Percentiles rank a stretch among this genome's conserved stretches.
Conservation (phyloP, 306 rosid genomes). For the Elaeagnus macrophylla region DNA sequence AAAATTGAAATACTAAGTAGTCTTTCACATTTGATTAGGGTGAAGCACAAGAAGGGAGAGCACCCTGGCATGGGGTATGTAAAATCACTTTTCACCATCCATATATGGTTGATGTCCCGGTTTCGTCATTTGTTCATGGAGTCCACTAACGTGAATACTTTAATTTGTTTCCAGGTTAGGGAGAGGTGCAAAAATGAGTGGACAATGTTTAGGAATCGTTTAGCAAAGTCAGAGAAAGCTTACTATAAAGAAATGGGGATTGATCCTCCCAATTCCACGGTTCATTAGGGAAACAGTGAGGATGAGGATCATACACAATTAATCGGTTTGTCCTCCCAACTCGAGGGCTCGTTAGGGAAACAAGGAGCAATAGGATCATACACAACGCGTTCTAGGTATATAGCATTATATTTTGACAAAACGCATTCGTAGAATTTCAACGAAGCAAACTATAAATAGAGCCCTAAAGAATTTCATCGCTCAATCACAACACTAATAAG, state of each 20-base stretch:
- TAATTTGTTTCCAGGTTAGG: constrained; percentile 57
- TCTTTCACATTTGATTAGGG: constrained; percentile 38
- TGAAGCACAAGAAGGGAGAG: constrained; percentile 56
- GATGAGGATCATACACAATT: not conserved
- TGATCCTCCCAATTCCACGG: constrained; percentile 39
- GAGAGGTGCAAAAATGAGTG: constrained; percentile 94
- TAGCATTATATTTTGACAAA: constrained; percentile 19
- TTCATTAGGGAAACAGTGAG: constrained; percentile 26
- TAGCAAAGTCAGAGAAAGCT: constrained; percentile 66
- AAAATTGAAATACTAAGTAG: not conserved
- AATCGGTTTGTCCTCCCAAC: constrained; percentile 22
- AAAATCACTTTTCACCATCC: not conserved
- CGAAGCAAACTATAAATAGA: too few relatives aligned
- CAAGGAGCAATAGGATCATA: constrained; percentile 13
- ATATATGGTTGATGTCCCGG: not conserved
- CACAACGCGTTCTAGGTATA: constrained; percentile 22
- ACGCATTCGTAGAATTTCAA: constrained; percentile 11
- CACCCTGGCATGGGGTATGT: constrained; percentile 88
- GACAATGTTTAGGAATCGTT: constrained; percentile 82
- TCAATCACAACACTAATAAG: too few relatives aligned
- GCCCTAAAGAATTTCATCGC: constrained; percentile 19
- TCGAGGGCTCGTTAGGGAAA: constrained; percentile 32
- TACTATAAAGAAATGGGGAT: constrained; percentile 52
- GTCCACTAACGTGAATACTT: constrained; percentile 15
- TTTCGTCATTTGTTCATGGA: not conserved